Base-by-base conservation (phyloP, 2,329 filamentous ascomycete species). In the Davidsoniella neocaledoniae region DNA sequence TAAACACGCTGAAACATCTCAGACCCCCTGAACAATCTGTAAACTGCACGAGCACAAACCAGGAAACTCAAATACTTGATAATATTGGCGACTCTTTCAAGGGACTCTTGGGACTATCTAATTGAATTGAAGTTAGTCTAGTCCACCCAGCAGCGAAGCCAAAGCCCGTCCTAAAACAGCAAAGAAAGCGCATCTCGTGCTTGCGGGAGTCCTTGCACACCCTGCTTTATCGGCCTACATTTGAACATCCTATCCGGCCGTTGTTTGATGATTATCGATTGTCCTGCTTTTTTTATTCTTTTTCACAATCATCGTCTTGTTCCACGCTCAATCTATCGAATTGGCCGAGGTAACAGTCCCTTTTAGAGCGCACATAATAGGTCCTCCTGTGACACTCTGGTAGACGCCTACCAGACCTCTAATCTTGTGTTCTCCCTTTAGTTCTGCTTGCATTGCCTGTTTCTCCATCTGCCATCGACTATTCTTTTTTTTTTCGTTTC, bases 201-300 rank as follows among this genome's bases (percentile, higher is more conserved):
- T 51, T 51, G 44, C 45, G 45, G 50, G 50, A 52, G 45, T 48
- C 50, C 46, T 43, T 52, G 42, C 46, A 5, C 46, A 23, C 41
- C 25, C 23, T 49, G 41, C 16, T 33, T 42, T 41, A 33, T 48
- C 39, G 39, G 21, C 21, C 5, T 23, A 23, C 21, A 23, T 43
- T 10, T 33, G 29, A 10, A 33, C 12, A 33, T 33, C 8, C 33
- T 39, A 46, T 46, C 23, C 44, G 14, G 29, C 9, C 17, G 21
- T 29, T 29, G 23, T 17, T 29, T 17, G 39, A 16, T 21, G 19
- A 12, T 29, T 29, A n/a, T 14, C 26, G 17, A 39, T 39, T 38
- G 12, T 46, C 23, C 19, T 38, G 16, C 19, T 38, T 36, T 47
- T 36, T 43, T 43, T 21, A 25, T 19, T 39, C 36, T 5, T 42